Evolutionary conservation across 2,329 filamentous ascomycete species (phyloP).

Genomic region (Chaetomiaceae sp.): DNA sequence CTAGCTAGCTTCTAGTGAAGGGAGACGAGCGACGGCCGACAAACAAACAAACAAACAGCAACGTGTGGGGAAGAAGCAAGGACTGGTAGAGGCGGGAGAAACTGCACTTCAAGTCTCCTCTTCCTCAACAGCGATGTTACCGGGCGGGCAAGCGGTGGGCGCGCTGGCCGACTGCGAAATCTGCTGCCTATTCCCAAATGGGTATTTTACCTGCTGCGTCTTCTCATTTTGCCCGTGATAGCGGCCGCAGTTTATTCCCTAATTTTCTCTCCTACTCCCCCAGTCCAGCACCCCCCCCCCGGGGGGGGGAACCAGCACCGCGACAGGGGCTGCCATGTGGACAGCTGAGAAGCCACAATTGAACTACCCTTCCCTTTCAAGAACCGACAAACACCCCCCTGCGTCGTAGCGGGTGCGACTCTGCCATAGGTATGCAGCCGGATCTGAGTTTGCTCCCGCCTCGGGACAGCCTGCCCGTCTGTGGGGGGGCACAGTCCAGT

Average conservation of each 20-base stretch:
- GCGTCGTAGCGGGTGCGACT: no score
- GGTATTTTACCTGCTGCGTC: not conserved
- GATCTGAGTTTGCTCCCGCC: no score
- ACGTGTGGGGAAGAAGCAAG: not conserved
- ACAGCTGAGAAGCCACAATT: not conserved
- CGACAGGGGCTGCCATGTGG: constrained; percentile 3
- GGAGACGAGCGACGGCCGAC: not conserved
- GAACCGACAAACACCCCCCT: no score
- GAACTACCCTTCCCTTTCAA: no score
- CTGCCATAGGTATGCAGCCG: no score
- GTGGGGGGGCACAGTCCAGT: no score
- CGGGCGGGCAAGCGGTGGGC: not conserved
- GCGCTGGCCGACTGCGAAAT: not conserved
- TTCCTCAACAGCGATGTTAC: constrained; percentile 3
- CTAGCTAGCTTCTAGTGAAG: not conserved
- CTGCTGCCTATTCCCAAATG: not conserved
- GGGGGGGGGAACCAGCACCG: no score
- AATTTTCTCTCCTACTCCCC: no score
- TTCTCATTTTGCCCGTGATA: constrained; percentile 1
- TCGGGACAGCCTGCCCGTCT: no score
- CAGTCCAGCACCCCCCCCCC: no score
- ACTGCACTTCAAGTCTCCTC: not conserved
- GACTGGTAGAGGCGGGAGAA: not conserved
- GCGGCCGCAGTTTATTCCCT: no score
- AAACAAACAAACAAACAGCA: not conserved